Conservation (phyloP, 495 filamentous ascomycete species). For the Achaetomiella virescens region DNA sequence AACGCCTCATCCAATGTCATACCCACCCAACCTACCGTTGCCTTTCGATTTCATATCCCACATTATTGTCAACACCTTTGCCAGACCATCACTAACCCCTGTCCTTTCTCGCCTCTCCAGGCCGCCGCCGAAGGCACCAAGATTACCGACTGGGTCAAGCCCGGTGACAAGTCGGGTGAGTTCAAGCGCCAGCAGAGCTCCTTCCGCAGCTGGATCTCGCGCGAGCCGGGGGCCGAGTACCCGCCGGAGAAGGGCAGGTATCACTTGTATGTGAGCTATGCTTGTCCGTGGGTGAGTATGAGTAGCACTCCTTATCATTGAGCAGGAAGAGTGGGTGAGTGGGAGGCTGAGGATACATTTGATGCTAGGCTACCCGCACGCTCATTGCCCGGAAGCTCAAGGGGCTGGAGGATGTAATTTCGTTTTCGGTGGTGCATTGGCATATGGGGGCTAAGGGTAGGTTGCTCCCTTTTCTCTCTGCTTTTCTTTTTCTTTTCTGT, state of each 20-base stretch:
- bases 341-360: not conserved
- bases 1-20: too few species aligned
- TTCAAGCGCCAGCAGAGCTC: slow-evolving; percentile 74
- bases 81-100: too few species aligned
- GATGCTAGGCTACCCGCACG: slow-evolving; percentile 56
- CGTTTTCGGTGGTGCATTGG: slow-evolving; percentile 63
- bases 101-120: too few species aligned
- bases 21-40: too few species aligned
- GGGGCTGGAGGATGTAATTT: slow-evolving; percentile 66
- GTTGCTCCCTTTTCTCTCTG: not conserved
- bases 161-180: slow-evolving; percentile 70
- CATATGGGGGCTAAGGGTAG: slow-evolving; percentile 50
- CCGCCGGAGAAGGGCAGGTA: slow-evolving; percentile 71
- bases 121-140: slow-evolving; percentile 28
- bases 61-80: too few species aligned
- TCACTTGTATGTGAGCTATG: slow-evolving; percentile 67
- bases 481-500: not conserved
- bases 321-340: too few species aligned
- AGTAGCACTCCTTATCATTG: not conserved
- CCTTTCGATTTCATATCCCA: too few species aligned
- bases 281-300: slow-evolving; percentile 70
- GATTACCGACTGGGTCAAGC: slow-evolving; percentile 80
- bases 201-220: slow-evolving; percentile 67
- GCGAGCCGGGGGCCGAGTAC: slow-evolving; percentile 53
- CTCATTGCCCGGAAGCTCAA: slow-evolving; percentile 74